Conservation (phyloP, 495 filamentous ascomycete genomes). For the Neurospora tetraspora region DNA sequence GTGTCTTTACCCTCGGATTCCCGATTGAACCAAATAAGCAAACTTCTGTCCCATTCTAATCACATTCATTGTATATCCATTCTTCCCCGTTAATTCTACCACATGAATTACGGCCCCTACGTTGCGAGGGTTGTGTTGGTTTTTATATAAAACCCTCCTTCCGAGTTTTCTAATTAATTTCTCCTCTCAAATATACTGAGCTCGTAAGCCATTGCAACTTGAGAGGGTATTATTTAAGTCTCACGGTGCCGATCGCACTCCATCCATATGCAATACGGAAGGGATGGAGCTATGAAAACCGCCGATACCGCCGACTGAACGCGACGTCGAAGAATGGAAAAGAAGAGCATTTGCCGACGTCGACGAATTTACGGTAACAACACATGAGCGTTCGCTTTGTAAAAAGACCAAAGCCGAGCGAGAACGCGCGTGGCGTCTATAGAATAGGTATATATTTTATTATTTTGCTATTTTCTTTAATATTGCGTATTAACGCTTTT, state of each 20-base stretch:
- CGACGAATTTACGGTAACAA: background rate
- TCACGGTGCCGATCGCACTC: background rate
- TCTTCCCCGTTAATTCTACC: background rate
- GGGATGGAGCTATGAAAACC: background rate
- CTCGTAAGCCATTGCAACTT: background rate
- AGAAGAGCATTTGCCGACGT: background rate
- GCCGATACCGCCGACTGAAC: background rate
- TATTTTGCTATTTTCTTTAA: too few species aligned
- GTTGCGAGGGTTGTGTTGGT: background rate
- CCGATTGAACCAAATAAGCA: background rate
- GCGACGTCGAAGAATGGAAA: background rate
- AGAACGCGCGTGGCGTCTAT: too few species aligned
- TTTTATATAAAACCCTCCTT: background rate
- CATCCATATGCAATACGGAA: background rate
- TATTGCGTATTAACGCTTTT: too few species aligned
- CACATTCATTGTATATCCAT: background rate
- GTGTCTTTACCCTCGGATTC: background rate
- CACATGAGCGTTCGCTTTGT: too few species aligned
- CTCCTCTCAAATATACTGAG: background rate
- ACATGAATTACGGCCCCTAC: background rate
- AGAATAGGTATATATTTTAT: too few species aligned
- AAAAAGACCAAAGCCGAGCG: too few species aligned
- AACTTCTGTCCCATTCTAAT: background rate
- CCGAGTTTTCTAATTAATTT: background rate
- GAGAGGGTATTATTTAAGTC: background rate